A percentile compares a stretch with the other conserved stretches of the same genome.
These are phyloP conservation scores for Syzygium aqueum DNA, from an alignment of 345 rosid genomes.

Conservation along the genomic window DNA sequence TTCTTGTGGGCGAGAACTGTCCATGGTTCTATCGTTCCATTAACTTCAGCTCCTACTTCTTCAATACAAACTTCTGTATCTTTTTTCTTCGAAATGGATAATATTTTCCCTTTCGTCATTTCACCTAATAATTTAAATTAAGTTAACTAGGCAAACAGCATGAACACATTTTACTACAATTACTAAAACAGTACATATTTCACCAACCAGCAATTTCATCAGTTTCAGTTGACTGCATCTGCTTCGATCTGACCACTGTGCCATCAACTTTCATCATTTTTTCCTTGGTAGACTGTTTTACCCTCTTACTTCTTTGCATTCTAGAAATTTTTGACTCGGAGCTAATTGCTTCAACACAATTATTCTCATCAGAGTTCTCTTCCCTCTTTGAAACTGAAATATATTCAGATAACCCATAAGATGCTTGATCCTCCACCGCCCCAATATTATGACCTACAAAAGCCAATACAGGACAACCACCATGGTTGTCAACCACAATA, in stretches of 20 bases:
- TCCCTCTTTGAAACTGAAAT: slow-evolving; percentile 15
- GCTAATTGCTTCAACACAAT: slow-evolving; percentile 11
- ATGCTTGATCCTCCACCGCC: slow-evolving; percentile 8
- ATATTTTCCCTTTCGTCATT: slow-evolving; percentile 22
- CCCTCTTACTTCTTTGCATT: slow-evolving; percentile 24
- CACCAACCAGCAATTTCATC: slow-evolving; percentile 23
- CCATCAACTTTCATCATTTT: slow-evolving; percentile 15
- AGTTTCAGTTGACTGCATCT: slow-evolving; percentile 22
- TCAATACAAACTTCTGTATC: slow-evolving; percentile 12
- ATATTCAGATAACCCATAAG: slow-evolving; percentile 18
- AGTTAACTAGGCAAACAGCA: background rate
- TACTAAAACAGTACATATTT: background rate
- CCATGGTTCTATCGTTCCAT: slow-evolving; percentile 53
- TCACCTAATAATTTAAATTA: background rate
- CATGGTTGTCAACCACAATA: slow-evolving; percentile 34
- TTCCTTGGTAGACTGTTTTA: slow-evolving; percentile 19
- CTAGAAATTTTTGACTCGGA: slow-evolving; percentile 23
- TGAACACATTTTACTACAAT: background rate
- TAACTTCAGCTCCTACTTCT: slow-evolving; percentile 11
- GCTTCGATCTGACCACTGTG: slow-evolving; percentile 10
- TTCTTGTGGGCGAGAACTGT: slow-evolving; percentile 80
- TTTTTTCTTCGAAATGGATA: slow-evolving; percentile 17
- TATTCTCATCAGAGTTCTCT: slow-evolving; percentile 6
- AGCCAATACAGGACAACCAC: background rate
- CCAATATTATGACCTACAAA: background rate